Evolutionary conservation across 2,329 filamentous ascomycete genomes (phyloP).

Genomic region (Diaporthe citri): DNA sequence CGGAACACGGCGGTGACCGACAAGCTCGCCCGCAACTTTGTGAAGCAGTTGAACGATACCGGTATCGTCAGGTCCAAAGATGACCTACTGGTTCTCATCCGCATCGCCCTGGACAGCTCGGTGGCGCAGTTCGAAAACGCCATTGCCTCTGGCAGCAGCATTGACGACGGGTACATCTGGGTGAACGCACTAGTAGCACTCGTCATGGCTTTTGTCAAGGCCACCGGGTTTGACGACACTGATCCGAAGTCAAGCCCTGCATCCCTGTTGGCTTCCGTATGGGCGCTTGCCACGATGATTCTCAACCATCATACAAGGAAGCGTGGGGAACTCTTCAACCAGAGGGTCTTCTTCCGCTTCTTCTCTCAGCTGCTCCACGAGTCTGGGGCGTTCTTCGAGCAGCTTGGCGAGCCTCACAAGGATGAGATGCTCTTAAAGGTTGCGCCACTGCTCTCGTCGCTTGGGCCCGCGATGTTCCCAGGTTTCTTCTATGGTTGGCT

Average conservation of each 20-base stretch:
- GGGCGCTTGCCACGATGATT: slow-evolving; percentile 83
- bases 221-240: slow-evolving; percentile 72
- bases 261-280: slow-evolving; percentile 80
- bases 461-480: slow-evolving; percentile 83
- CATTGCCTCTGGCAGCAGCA: slow-evolving; percentile 70
- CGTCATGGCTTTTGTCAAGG: slow-evolving; percentile 80
- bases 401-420: slow-evolving; percentile 71
- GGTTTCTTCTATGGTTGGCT: slow-evolving; percentile 91
- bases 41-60: slow-evolving; percentile 84
- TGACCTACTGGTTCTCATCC: slow-evolving; percentile 83
- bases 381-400: slow-evolving; percentile 70
- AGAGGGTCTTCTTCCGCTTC: slow-evolving; percentile 91
- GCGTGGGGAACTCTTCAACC: slow-evolving; percentile 84
- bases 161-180: slow-evolving; percentile 68
- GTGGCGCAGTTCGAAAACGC: slow-evolving; percentile 83
- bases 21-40: slow-evolving; percentile 79
- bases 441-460: slow-evolving; percentile 76
- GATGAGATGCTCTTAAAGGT: slow-evolving; percentile 79
- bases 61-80: slow-evolving; percentile 80
- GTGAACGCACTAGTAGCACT: slow-evolving; percentile 88
- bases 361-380: slow-evolving; percentile 87
- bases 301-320: slow-evolving; percentile 88
- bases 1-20: slow-evolving; percentile 82
- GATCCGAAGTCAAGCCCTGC: slow-evolving; percentile 73
- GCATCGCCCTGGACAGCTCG: slow-evolving; percentile 83